Evolutionary conservation across 331 rosid genomes (phyloP).

Genomic region (Spiraea crenata): DNA sequence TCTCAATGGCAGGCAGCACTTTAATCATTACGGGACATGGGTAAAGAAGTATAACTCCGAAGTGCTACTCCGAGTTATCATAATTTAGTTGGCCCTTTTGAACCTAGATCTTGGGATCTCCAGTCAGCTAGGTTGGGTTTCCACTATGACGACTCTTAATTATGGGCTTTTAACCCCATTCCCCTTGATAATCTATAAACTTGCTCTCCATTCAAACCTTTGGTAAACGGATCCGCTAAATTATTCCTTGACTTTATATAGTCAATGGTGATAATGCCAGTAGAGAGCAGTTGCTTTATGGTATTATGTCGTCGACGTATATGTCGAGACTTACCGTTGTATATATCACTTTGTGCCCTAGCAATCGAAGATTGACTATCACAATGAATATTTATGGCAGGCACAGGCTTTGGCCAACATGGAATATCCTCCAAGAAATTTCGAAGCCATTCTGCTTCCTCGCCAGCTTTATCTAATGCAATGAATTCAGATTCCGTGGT

Average conservation of each 20-base stretch:
- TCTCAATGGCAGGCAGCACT: neutral
- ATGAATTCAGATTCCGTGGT: neutral
- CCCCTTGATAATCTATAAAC: neutral
- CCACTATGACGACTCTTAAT: neutral
- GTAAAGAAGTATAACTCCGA: neutral
- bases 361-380: neutral
- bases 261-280: neutral
- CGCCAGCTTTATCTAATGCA: neutral
- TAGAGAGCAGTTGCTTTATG: neutral
- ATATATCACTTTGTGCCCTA: neutral
- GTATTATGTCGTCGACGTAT: neutral
- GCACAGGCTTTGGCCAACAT: neutral
- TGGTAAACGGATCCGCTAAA: neutral
- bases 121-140: neutral
- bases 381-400: neutral
- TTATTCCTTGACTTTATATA: neutral
- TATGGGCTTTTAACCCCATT: neutral
- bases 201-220: neutral
- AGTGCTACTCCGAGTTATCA: neutral
- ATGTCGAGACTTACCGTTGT: neutral
- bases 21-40: neutral
- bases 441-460: neutral
- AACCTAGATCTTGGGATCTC: constrained; percentile 9
- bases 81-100: constrained; percentile 4
- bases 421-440: neutral